Evolutionary conservation across 306 rosid genomes (phyloP).

Genomic region (Cicer cuneatum): DNA sequence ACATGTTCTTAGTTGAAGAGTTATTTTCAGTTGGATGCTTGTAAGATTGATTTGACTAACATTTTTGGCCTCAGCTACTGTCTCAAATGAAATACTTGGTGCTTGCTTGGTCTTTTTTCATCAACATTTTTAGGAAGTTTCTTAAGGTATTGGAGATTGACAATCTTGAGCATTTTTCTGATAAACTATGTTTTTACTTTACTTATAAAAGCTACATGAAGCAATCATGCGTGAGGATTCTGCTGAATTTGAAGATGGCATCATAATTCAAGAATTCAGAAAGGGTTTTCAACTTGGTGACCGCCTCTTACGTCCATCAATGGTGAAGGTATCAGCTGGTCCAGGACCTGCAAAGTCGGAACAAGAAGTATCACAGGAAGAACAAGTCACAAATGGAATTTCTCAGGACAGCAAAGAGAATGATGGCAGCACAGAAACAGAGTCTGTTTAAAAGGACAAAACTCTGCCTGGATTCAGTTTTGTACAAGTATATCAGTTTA

Average conservation of each 20-base stretch:
- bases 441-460: conserved; percentile 52
- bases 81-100: conserved; percentile 29
- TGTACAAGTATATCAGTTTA: conserved; percentile 47
- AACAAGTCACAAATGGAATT: conserved; percentile 50
- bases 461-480: conserved; percentile 55
- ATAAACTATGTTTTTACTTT: conserved; percentile 46
- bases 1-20: conserved; percentile 22
- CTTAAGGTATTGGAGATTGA: conserved; percentile 29
- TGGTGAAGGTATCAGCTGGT: conserved; percentile 98
- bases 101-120: conserved; percentile 7
- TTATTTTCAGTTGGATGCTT: conserved; percentile 34
- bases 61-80: conserved; percentile 27
- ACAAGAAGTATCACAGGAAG: conserved; percentile 54
- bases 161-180: conserved; percentile 35
- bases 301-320: conserved; percentile 85
- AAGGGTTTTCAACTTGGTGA: conserved; percentile 90
- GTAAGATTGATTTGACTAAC: conserved; percentile 23
- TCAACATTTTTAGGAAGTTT: conserved; percentile 17
- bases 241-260: conserved; percentile 73
- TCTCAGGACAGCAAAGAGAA: conserved; percentile 43
- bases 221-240: conserved; percentile 98
- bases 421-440: conserved; percentile 48
- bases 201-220: conserved; percentile 75
- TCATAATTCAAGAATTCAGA: conserved; percentile 79
- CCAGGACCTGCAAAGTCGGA: conserved; percentile 86